These are phyloP conservation scores for Thelonectria blattea DNA, from an alignment of 2,329 filamentous ascomycete genomes.

Conservation along the genomic window DNA sequence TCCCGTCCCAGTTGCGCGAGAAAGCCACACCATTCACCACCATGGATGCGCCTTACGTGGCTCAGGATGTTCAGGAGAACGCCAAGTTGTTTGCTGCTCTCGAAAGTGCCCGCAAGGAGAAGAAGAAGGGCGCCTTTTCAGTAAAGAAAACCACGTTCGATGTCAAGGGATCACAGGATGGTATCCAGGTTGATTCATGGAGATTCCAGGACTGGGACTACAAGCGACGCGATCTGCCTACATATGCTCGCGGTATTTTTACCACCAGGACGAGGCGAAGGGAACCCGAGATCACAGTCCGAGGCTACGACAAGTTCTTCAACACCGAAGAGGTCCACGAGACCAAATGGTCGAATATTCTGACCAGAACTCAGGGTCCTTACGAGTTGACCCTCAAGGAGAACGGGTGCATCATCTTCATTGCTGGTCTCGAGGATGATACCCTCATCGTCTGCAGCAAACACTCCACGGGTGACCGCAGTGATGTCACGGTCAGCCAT, in stretches of 20 bases:
- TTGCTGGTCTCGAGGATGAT: conserved; percentile 87
- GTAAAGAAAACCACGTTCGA: conserved; percentile 82
- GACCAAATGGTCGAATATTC: conserved; percentile 84
- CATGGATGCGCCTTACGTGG: conserved; percentile 62
- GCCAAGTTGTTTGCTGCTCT: conserved; percentile 69
- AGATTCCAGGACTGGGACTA: conserved; percentile 95
- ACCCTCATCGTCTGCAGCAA: conserved; percentile 98
- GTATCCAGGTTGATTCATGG: conserved; percentile 85
- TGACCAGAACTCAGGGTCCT: conserved; percentile 77
- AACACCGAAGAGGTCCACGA: conserved; percentile 83
- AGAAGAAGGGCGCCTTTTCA: conserved; percentile 66
- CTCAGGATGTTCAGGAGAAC: conserved; percentile 74
- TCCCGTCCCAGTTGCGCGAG: conserved; percentile 3
- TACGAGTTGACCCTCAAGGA: conserved; percentile 98
- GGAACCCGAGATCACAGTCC: conserved; percentile 77
- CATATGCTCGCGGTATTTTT: conserved; percentile 92
- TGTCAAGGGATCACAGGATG: conserved; percentile 66
- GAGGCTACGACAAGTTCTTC: conserved; percentile 99
- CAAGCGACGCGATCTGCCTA: conserved; percentile 84
- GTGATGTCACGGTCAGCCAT: conserved; percentile 77
- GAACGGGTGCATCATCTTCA: conserved; percentile 99
- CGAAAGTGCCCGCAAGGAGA: conserved; percentile 60
- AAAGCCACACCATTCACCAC: not conserved
- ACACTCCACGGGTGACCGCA: conserved; percentile 87
- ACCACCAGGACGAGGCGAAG: conserved; percentile 74